Percentiles rank a stretch among this genome's conserved stretches.
phyloP scores from a whole-genome alignment of 257 asterid genomes.

The Penstemon eatonii region DNA sequence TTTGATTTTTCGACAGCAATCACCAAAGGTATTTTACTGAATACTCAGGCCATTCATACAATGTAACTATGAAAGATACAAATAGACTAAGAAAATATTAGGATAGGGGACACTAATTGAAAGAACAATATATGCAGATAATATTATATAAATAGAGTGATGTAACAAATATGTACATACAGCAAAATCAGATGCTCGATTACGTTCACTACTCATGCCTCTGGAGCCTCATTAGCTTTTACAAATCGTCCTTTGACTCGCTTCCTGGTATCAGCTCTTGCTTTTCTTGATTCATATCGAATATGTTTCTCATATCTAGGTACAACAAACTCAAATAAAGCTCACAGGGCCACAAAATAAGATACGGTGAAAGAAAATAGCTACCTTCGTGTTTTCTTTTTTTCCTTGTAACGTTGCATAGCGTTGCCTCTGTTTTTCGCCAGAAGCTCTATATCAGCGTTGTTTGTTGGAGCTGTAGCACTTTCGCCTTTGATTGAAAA shows the following conservation, averaged over 20 bases:
- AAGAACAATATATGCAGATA: conserved; percentile 24
- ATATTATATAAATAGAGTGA: conserved; percentile 36
- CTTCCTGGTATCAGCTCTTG: conserved; percentile 94
- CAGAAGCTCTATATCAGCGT: conserved; percentile 67
- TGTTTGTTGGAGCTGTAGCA: conserved; percentile 32
- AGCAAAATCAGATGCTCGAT: conserved; percentile 30
- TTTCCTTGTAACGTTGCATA: conserved; percentile 89
- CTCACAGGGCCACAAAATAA: neutral
- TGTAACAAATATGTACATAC: conserved; percentile 45
- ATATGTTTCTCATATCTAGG: conserved; percentile 84
- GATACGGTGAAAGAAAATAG: neutral
- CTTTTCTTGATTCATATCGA: conserved; percentile 90
- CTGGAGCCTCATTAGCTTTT: conserved; percentile 71
- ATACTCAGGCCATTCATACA: too few species aligned
- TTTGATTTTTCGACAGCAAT: neutral
- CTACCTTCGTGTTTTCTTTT: conserved; percentile 91
- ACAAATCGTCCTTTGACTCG: conserved; percentile 95
- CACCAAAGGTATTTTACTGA: too few species aligned
- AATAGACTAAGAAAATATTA: too few species aligned
- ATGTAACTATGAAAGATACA: too few species aligned
- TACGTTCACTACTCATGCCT: conserved; percentile 37
- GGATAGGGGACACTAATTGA: conserved; percentile 11
- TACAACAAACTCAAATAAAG: conserved; percentile 17
- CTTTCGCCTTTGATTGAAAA: conserved; percentile 31
- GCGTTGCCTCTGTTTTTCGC: conserved; percentile 86